Evolutionary conservation across 192 early-diverging fungal species (phyloP), one percentile per base, ranked within the genome.

Genomic region (Backusella sp.): DNA sequence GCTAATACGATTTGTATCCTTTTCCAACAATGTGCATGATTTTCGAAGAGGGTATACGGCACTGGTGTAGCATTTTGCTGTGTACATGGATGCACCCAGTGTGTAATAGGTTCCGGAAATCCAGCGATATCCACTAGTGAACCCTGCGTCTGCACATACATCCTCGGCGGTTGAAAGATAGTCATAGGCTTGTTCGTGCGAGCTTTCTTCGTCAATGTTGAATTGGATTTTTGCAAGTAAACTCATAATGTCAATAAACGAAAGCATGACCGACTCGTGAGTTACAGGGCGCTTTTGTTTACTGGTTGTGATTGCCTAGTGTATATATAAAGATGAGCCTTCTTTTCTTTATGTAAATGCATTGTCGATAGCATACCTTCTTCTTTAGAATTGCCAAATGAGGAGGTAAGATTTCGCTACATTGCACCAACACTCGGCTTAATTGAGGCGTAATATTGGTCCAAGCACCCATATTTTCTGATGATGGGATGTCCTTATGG

Each of bases 41-140:
- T 75, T 71, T 9, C 79, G 65, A 5, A 89, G 65, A 11, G 88
- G 85, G 23, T 76, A 34, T 8, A 84, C 72, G 0, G 88, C 86
- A 39, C 73, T 74, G 3, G 52, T 8, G 32, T 77, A 77, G 19
- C 73, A 70, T 26, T 77, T 73, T 0, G 73, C 36, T 3, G 79
- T 84, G 70, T 76, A 84, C 11, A 84, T 79, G 1, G 68, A 44
- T 4, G 78, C 85, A 1, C 90, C 89, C 32, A 86, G 71, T 34
- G 82, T 83, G 73, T 84, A 87, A 46, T 85, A 88, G 1, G 84
- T 78, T n/a, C 76, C 84, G 3, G 90, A 85, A 9, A 88, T 83
- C 83, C 84, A 89, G 23, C 73, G 76, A 34, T 86, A 74, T 4
- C 88, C 88, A 62, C 85, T 84, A 7, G n/a, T 53, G 65, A 75